These are phyloP conservation scores for Orbilia brochopaga DNA, from an alignment of 2,329 filamentous ascomycete species.

Conservation along the genomic window DNA sequence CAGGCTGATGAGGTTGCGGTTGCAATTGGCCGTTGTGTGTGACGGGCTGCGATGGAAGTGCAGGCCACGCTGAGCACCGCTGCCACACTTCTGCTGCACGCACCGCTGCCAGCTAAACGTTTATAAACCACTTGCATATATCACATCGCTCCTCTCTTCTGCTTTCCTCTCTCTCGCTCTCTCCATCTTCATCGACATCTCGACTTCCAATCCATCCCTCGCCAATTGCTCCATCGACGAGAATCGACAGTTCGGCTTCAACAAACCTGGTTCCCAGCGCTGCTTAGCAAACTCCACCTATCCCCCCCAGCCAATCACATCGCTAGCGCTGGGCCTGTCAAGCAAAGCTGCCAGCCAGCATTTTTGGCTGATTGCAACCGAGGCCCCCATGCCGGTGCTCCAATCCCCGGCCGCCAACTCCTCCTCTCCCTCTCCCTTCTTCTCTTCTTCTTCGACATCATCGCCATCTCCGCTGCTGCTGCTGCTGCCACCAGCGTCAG, in stretches of 20 bases:
- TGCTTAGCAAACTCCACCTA: neutral
- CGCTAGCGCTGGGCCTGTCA: conserved; percentile 1
- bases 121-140: no score
- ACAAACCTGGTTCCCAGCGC: neutral
- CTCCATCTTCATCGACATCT: no score
- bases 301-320: neutral
- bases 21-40: no score
- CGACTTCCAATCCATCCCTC: no score
- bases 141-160: no score
- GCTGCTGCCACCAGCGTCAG: neutral
- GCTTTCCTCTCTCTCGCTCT: no score
- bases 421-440: conserved; percentile 27
- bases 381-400: conserved; percentile 46
- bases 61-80: no score
- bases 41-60: no score
- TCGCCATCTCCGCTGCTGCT: conserved; percentile 4
- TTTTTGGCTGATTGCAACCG: conserved; percentile 30
- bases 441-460: conserved; percentile 8
- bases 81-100: no score
- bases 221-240: no score
- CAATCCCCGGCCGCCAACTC: conserved; percentile 11
- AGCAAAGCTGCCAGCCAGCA: conserved; percentile 8
- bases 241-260: neutral
- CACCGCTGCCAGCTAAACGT: no score
- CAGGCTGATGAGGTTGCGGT: no score